Evolutionary conservation across 2,329 filamentous ascomycete genomes (phyloP), one percentile per base, ranked within the genome.

Genomic region (Fusarium pininemorale): DNA sequence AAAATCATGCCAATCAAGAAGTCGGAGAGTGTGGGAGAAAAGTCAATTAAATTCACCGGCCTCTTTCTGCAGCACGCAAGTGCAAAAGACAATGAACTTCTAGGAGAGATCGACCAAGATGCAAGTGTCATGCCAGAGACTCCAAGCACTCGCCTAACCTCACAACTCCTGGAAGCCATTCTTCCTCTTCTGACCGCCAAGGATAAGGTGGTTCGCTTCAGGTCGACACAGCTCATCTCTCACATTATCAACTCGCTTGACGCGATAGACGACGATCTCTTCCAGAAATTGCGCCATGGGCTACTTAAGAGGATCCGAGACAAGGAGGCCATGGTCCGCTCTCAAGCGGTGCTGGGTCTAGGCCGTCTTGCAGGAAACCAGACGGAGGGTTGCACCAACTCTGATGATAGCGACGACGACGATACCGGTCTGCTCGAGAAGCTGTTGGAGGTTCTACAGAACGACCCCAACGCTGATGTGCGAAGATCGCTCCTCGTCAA

Each of bases 381-480:
- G 75, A 89, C 92, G 9, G 93, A 93, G 63, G 92, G 90, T 16
- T 90, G 90, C 75, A 88, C 88, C 41, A 89, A 93, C 72, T 90
- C 92, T 16, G 92, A 94, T 51, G 91, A 91, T 42, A 92, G 91
- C 66, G 91, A 93, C 66, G 91, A 93, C 28, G 87, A 88, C 16
- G 88, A 89, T 16, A 90, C 89, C 14, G 93, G 93, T 14, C 87
- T 98, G 44, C 85, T 98, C 30, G 91, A 93, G 67, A 97, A 95
- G 82, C 89, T 98, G 9, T 86, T 98, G 15, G 93, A 97, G 77
- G 92, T 97, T 37, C 88, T 98, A 75, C 95, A 97, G 80, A 96
- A 98, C 76, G 96, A 99, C 78, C 93, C 96, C 0, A 97, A 94
- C 76, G 95, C 96, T 5, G 96, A 99, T 78, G 96, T 99, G 41